Evolutionary conservation across 176 grass and related monocot genomes (phyloP).

Genomic region (Avena eriantha): DNA sequence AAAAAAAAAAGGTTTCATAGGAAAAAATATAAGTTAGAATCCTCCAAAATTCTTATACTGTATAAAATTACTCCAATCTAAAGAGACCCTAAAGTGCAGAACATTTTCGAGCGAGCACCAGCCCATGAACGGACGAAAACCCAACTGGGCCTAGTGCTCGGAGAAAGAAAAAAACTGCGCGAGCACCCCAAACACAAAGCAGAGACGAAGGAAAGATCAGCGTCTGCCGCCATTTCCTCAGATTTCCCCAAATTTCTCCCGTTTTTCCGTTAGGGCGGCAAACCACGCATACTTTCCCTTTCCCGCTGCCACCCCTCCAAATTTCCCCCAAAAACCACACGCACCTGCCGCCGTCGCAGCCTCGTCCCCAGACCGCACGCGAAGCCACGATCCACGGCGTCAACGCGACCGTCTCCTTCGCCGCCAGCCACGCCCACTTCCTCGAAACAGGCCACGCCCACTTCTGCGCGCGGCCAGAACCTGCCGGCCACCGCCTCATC

Average conservation of each 20-base stretch:
- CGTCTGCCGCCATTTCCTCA: background rate
- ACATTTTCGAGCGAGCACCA: no score
- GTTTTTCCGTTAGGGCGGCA: background rate
- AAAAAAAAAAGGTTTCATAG: no score
- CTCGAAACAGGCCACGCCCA: background rate
- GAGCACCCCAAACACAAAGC: no score
- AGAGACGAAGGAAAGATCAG: background rate
- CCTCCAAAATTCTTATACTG: no score
- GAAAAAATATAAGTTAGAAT: no score
- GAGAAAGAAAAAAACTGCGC: no score
- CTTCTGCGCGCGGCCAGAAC: background rate
- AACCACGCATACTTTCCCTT: slow-evolving; percentile 24
- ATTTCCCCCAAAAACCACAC: background rate
- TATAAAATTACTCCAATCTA: no score
- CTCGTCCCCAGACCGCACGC: background rate
- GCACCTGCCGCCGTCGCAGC: slow-evolving; percentile 21
- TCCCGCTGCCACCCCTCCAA: background rate
- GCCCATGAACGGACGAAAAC: no score
- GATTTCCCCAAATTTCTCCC: background rate
- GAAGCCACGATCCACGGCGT: background rate
- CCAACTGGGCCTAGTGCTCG: no score
- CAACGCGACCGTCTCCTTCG: background rate
- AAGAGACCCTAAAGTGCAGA: no score
- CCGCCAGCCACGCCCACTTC: background rate
- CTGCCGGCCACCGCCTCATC: background rate